A percentile compares a stretch with the other conserved stretches of the same genome.
These are phyloP conservation scores for Cocos nucifera DNA, from an alignment of 176 grass and related monocot species.

Conservation along the genomic window DNA sequence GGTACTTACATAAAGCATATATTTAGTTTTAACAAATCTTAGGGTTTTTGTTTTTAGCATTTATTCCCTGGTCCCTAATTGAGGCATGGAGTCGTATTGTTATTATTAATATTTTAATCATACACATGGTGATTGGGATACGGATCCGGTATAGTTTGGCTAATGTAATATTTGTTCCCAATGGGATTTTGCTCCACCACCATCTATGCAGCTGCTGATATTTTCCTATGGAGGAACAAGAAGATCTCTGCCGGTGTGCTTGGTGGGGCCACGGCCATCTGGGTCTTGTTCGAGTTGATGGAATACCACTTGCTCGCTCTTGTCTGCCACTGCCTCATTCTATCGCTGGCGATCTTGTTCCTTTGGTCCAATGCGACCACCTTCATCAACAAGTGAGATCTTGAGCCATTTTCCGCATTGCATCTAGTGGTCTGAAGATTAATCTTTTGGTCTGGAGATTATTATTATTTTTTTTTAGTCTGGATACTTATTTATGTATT, in stretches of 20 bases:
- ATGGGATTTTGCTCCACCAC: background rate
- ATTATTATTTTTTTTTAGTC: background rate
- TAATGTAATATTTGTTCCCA: background rate
- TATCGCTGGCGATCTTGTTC: slow-evolving; percentile 39
- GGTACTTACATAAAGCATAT: no score
- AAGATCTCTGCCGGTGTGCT: slow-evolving; percentile 52
- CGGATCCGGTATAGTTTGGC: no score
- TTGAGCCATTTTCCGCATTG: background rate
- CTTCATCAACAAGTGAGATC: slow-evolving; percentile 58
- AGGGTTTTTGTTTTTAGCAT: no score
- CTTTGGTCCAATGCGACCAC: slow-evolving; percentile 56
- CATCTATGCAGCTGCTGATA: slow-evolving; percentile 60
- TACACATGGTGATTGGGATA: no score
- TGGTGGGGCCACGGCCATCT: slow-evolving; percentile 59
- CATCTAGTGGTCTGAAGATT: no score
- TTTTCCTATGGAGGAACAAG: slow-evolving; percentile 79
- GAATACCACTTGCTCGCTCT: slow-evolving; percentile 63
- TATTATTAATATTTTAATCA: no score
- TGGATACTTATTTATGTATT: background rate
- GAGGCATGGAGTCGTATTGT: no score
- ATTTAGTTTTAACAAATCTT: no score
- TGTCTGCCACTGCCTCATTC: slow-evolving; percentile 51
- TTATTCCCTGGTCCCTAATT: no score
- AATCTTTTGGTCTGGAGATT: no score
- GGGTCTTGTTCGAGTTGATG: slow-evolving; percentile 65